Base-by-base conservation (phyloP, 1,284 basidiomycete genomes). In the Cutaneotrichosporon mucoides region DNA sequence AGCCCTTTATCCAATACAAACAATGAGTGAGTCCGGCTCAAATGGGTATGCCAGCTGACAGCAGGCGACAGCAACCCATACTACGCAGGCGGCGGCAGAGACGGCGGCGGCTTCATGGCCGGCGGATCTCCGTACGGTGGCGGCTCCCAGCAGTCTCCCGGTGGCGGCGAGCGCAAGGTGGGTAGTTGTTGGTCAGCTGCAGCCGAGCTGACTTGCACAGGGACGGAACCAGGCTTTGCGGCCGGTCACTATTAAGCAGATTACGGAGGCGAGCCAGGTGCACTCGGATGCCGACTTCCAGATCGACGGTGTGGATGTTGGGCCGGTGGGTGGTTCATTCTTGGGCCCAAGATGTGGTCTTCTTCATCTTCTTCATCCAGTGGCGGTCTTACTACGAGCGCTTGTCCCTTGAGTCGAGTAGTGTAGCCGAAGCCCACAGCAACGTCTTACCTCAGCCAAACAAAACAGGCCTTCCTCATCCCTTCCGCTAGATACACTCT, bases 251-350 rank as follows among this genome's bases (percentile, higher is more conserved):
- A 83, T 93, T 67, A 84, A 86, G 56, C 92, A 96, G 76, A 82
- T 97, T 51, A 70, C 82, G 50, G 84, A 84, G 64, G 90, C 93
- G 2, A 82, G 81, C 38, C 92, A 96, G 79, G 82, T 86, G 6
- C 90, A 96, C 72, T 82, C 87, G 0, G 94, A 98, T 66, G 87
- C 91, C 1, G 90, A 94, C 55, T 94, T 92, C 84, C 83, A 82
- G 56, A 83, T 97, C 50, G 92, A 94, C 64, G 87, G 86, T 16
- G 79, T 82, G 5, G 90, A 95, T 64, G 81, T 95, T 57, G 87
- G 87, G 16, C 33, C 41, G 4, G 56, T 60, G 43, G 53, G 57
- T 34, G n/a, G 13, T 41, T 37, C 13, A 24, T 8, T 6, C 9
- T 10, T 15, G 9, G 12, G 42, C 9, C n/a, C 42, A 44, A 36